Evolutionary conservation across 208 protist species (phyloP), one percentile per base, ranked within the genome.

Genomic region (Wallacemonas rigidus): DNA sequence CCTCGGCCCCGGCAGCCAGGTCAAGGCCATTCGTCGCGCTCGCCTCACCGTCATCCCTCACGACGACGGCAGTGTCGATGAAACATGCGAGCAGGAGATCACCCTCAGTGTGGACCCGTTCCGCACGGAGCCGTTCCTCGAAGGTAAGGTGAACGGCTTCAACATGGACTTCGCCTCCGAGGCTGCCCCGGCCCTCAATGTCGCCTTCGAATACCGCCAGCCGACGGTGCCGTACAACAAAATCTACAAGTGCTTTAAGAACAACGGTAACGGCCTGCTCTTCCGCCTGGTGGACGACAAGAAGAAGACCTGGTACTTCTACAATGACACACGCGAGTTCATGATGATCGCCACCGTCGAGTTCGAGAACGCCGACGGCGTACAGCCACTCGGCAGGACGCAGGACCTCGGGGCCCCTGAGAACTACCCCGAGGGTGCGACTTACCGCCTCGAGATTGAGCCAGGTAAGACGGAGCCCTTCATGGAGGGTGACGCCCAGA

Each of bases 271-370:
- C 76, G 90, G 88, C 3, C 83, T 95, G 35, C 76, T 95, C 62
- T 95, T 93, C 72, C 90, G 90, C 74, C 82, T 95, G 9, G 87
- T 93, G n/a, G 85, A 93, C 44, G 75, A 82, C 48, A 53, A 72
- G 58, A 64, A 67, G 15, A 76, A 78, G 41, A 81, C 73, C 61
- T 95, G 90, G 90, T 81, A 80, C 65, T 95, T 92, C 79, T 89
- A 95, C 80, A 95, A 95, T 76, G 88, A 95, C 75, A 92, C 90
- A 1, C 63, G 71, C 38, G 77, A 90, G 5, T 93, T 88, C 71
- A 75, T 81, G 45, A 95, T 95, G 90, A 78, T 82, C 47, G 79
- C 81, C 56, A 91, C 79, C 43, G 82, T 89, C 7, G 75, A 76
- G 55, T 93, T 95, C 79, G 74, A 74, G 17, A 80, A 76, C 71